These are phyloP conservation scores for Sutorius australiensis DNA, from an alignment of 768 basidiomycete genomes.

Conservation along the genomic window DNA sequence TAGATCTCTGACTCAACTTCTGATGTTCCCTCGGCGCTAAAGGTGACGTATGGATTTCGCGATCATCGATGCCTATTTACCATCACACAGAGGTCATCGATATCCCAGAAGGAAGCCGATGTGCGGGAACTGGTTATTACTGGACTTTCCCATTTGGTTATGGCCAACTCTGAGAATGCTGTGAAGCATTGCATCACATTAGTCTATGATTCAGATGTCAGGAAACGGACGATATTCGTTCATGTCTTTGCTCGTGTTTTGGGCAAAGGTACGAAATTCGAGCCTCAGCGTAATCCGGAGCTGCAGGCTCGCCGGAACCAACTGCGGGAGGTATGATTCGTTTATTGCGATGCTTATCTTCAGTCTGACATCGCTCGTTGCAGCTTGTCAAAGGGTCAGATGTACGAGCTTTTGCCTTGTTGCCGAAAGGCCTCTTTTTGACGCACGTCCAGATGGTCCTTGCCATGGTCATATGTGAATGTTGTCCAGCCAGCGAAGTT, in stretches of 20 bases:
- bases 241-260: constrained; percentile 81
- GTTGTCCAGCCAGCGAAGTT: constrained; percentile 73
- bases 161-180: constrained; percentile 81
- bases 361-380: constrained; percentile 2
- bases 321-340: constrained; percentile 52
- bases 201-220: constrained; percentile 68
- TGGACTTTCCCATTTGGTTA: constrained; percentile 77
- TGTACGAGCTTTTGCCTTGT: constrained; percentile 38
- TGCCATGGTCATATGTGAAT: constrained; percentile 83
- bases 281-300: constrained; percentile 50
- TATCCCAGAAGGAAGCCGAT: constrained; percentile 53
- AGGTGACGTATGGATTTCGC: constrained; percentile 31
- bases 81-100: constrained; percentile 38
- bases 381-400: constrained; percentile 74
- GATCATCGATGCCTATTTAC: constrained; percentile 1
- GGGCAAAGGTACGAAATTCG: constrained; percentile 74
- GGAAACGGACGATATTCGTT: constrained; percentile 75
- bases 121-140: constrained; percentile 74
- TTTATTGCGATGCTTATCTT: neutral
- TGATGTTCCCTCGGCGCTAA: constrained; percentile 45
- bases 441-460: constrained; percentile 55
- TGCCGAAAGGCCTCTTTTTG: neutral
- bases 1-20: constrained; percentile 50
- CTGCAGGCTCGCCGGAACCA: constrained; percentile 47
- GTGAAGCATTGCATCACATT: constrained; percentile 83